phyloP scores from a whole-genome alignment of 164 flowering plant species.

The Tetracentron sinense region DNA sequence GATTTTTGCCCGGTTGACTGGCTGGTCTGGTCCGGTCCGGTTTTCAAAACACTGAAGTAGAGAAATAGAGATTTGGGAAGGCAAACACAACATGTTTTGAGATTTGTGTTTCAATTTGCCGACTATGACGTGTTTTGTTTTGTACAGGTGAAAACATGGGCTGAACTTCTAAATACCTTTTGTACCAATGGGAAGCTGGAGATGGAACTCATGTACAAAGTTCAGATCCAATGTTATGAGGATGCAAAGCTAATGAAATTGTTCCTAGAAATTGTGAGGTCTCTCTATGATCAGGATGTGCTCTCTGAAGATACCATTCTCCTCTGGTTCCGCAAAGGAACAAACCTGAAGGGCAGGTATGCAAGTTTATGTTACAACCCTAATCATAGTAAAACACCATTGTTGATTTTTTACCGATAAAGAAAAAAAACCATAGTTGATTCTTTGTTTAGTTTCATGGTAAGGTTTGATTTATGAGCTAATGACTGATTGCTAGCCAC shows the following conservation, averaged over 20 bases:
- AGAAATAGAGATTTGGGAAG: too few species aligned
- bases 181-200: conserved; percentile 90
- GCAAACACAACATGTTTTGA: too few species aligned
- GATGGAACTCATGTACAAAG: conserved; percentile 91
- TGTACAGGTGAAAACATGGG: conserved; percentile 90
- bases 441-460: too few species aligned
- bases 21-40: too few species aligned
- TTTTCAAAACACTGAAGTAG: too few species aligned
- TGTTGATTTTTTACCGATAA: too few species aligned
- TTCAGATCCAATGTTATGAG: conserved; percentile 95
- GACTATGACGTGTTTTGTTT: neutral
- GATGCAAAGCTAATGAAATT: conserved; percentile 96
- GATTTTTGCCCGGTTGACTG: too few species aligned
- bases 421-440: too few species aligned
- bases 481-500: too few species aligned
- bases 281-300: conserved; percentile 93
- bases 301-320: conserved; percentile 97
- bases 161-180: conserved; percentile 65
- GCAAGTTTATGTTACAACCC: neutral
- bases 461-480: too few species aligned
- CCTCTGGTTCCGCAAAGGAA: conserved; percentile 90
- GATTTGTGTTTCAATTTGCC: too few species aligned
- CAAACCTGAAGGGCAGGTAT: conserved; percentile 96
- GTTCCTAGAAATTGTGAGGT: conserved; percentile 87
- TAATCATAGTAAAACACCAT: neutral